A percentile compares a stretch with the other conserved stretches of the same genome.
Conservation (phyloP, 345 rosid species). For the Bruguiera parviflora region DNA sequence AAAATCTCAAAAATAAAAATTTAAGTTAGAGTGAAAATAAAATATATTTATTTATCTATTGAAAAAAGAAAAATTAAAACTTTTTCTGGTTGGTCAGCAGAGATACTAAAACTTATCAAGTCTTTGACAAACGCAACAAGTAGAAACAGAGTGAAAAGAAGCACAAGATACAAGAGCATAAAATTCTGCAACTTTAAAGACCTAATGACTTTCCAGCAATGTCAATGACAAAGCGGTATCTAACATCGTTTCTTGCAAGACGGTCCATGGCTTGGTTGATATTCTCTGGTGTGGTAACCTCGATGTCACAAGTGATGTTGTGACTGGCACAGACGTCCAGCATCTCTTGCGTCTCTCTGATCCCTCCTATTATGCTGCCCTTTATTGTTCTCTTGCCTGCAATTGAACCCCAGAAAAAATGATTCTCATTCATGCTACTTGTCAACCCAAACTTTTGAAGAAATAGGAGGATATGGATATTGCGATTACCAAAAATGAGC, state of each 20-base stretch:
- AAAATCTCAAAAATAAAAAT: too few relatives aligned
- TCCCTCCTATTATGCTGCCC: conserved; percentile 56
- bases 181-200: not conserved
- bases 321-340: conserved; percentile 50
- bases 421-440: not conserved
- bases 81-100: too few relatives aligned
- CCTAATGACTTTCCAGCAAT: conserved; percentile 25
- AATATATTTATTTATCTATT: too few relatives aligned
- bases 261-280: conserved; percentile 50
- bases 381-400: conserved; percentile 48
- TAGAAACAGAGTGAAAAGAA: too few relatives aligned
- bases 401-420: not conserved
- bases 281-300: conserved; percentile 33
- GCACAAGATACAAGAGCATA: too few relatives aligned
- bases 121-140: too few relatives aligned
- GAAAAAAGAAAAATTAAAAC: too few relatives aligned
- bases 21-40: too few relatives aligned
- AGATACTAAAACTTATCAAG: too few relatives aligned
- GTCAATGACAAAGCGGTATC: conserved; percentile 66
- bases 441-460: not conserved
- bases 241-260: conserved; percentile 50
- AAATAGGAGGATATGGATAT: not conserved
- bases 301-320: conserved; percentile 50
- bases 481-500: conserved; percentile 44
- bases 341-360: conserved; percentile 57